Evolutionary conservation across 441 rosid genomes (phyloP).

Genomic region (Aquilaria agallochum): DNA sequence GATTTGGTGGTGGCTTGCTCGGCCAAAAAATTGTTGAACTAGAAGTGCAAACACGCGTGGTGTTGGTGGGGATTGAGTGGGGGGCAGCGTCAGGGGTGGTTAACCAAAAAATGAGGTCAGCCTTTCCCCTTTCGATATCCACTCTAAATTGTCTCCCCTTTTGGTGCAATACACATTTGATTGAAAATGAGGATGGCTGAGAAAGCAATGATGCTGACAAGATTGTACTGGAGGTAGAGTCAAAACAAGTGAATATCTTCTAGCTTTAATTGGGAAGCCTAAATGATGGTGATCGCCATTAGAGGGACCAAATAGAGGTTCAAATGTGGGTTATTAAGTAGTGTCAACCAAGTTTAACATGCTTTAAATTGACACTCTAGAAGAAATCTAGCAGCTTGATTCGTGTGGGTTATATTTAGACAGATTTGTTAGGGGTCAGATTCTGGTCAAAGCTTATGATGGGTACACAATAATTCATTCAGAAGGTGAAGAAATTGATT

Average conservation of each 20-base stretch:
- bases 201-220: slow-evolving; percentile 46
- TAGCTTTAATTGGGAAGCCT: slow-evolving; percentile 49
- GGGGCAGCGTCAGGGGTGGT: no score
- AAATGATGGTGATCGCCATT: slow-evolving; percentile 40
- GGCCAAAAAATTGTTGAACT: no score
- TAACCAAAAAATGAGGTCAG: no score
- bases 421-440: slow-evolving; percentile 25
- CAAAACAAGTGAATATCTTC: slow-evolving; percentile 62
- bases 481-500: background rate
- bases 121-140: no score
- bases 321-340: slow-evolving; percentile 48
- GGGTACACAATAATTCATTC: background rate
- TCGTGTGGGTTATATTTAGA: slow-evolving; percentile 53
- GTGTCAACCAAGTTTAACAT: slow-evolving; percentile 71
- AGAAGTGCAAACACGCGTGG: no score
- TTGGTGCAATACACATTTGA: no score
- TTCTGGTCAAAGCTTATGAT: slow-evolving; percentile 29
- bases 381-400: slow-evolving; percentile 66
- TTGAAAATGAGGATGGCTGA: slow-evolving; percentile 38
- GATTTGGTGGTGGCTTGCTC: no score
- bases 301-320: slow-evolving; percentile 55
- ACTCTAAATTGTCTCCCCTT: no score
- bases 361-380: slow-evolving; percentile 76
- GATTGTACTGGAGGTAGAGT: slow-evolving; percentile 71
- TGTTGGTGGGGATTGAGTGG: no score